Evolutionary conservation across 192 early-diverging fungal genomes (phyloP).

Genomic region (Linnemannia hyalina): DNA sequence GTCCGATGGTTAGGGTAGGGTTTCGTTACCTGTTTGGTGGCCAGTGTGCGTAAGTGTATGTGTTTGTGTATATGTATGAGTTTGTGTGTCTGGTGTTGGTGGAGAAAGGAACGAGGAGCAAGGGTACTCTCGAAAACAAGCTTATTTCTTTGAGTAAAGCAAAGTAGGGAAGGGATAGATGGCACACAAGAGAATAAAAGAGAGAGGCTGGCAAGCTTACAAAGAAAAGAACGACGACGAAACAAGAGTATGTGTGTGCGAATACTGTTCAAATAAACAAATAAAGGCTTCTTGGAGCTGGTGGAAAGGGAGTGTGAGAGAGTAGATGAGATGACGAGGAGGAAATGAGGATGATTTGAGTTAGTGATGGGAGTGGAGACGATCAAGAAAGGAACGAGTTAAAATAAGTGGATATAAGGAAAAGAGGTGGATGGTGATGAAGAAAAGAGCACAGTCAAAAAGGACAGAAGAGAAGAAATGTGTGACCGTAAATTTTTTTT

Average conservation of each 20-base stretch:
- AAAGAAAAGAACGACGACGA: no score
- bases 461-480: not conserved
- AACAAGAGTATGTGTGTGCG: not conserved
- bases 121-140: not conserved
- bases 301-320: not conserved
- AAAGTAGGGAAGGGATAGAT: not conserved
- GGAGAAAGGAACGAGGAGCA: not conserved
- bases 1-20: no score
- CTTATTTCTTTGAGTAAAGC: not conserved
- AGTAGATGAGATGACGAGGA: not conserved
- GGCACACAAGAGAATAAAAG: not conserved
- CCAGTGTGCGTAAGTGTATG: not conserved
- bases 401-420: not conserved
- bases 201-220: no score
- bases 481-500: not conserved
- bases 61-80: not conserved
- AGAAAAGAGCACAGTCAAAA: not conserved
- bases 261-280: not conserved
- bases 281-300: not conserved
- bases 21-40: slow-evolving; percentile 8
- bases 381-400: no score
- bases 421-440: not conserved
- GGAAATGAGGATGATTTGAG: not conserved
- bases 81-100: not conserved
- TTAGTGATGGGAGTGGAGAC: not conserved